Evolutionary conservation across 176 grass and related monocot genomes (phyloP), one percentile per base, ranked within the genome.

Genomic region (Tillandsia fasciculata): DNA sequence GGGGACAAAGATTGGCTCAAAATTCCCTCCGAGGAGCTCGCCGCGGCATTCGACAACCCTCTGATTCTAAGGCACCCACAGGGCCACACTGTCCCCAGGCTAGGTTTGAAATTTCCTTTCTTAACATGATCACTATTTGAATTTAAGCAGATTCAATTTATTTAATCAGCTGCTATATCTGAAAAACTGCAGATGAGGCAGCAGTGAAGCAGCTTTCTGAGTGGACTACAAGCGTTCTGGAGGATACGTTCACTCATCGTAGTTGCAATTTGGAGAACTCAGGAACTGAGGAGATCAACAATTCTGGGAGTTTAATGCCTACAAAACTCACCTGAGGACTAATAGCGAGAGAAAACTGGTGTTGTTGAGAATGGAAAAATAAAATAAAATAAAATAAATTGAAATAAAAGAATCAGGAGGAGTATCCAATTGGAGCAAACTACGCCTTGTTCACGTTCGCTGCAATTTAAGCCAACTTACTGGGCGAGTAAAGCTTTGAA

Each of bases 1-100:
- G 93, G 93, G 75, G 93, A 96, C 49, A 96, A 92, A 53, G 93
- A 96, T 79, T 92, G 89, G 86, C 84, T 96, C 26, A 96, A 92
- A 87, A 15, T 90, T 53, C 93, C 89, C n/a, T 92, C 89, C 0
- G 81, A 92, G 77, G 89, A 96, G 69, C 50, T 96, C 29, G 84
- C 89, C 48, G 47, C 86, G 73, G 84, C 89, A 64, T 96, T 96
- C 74, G 81, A 85, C 66, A 79, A 75, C 0, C 93, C 93, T 70
- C 73, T 92, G 69, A 78, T 97, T 64, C 73, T 92, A 70, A 97
- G 81, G 59, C 93, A 92, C 54, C 89, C 89, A 33, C 89, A 92
- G 50, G 93, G 93, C 23, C 93, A 97, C 76, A 92, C 93, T 57
- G 83, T 92, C 61, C 93, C 89, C 10, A 87, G 93, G 71, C 88